Evolutionary conservation across 176 grass and related monocot genomes (phyloP).

Genomic region (Eragrostis nindensis): DNA sequence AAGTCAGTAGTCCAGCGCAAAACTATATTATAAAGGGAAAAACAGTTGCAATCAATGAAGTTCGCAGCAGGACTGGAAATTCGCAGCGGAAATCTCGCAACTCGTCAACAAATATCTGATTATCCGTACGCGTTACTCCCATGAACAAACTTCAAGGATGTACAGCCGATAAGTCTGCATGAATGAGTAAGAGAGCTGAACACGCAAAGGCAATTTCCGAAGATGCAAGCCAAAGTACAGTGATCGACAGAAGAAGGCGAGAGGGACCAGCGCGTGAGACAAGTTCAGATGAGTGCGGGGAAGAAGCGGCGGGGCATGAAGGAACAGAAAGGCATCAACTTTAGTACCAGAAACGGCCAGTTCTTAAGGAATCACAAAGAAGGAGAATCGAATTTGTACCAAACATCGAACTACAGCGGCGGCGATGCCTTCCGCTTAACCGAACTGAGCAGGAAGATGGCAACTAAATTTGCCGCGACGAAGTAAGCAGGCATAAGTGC

Average conservation of each 20-base stretch:
- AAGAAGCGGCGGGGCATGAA: background rate
- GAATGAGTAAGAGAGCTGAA: conserved; percentile 11
- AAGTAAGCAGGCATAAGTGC: conserved; percentile 15
- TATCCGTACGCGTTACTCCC: background rate
- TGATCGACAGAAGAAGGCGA: conserved; percentile 1
- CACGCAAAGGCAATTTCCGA: conserved; percentile 18
- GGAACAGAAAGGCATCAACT: background rate
- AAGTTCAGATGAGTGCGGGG: background rate
- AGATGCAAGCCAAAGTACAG: conserved; percentile 36
- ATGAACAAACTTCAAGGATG: conserved; percentile 15
- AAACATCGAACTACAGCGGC: background rate
- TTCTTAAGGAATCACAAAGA: background rate
- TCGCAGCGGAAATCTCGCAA: background rate
- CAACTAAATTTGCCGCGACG: background rate
- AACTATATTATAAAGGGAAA: background rate
- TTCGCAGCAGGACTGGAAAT: background rate
- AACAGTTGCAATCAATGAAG: conserved; percentile 8
- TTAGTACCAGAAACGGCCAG: background rate
- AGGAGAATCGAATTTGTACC: background rate
- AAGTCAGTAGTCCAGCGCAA: conserved; percentile 30
- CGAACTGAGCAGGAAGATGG: background rate
- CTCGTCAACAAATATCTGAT: conserved; percentile 23
- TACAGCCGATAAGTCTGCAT: background rate
- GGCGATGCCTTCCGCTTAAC: background rate
- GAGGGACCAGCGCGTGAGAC: background rate